Evolutionary conservation across 805 yeast species (phyloP), one percentile per base, ranked within the genome.

Genomic region (Maudiozyma turicensis): DNA sequence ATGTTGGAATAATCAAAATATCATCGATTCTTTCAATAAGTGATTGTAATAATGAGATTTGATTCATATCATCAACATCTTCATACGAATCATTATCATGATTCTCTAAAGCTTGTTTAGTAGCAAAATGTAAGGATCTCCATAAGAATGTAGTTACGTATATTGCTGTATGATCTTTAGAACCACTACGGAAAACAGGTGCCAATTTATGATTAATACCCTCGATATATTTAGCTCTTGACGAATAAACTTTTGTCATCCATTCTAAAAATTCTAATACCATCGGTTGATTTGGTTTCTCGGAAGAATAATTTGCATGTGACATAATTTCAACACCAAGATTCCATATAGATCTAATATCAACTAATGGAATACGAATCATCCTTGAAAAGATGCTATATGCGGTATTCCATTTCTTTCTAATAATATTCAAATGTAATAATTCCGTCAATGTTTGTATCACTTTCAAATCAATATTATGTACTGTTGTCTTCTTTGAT

Each of bases 291-390:
- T 30, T 48, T 54, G 11, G 45, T 40, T 13, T 44, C 48, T 15
- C 54, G 48, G 11, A 52, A 20, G 26, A 4, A 20, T 48, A 10
- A 50, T 20, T 20, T 35, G 38, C 38, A n/a, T 35, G 40, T 6
- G 58, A 57, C 26, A 83, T 58, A 5, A 83, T 77, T 51, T 78
- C 82, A 5, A 79, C 61, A 0, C 85, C 89, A 0, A 82, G 37
- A 0, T 84, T 76, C 90, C 90, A 84, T 9, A 82, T 58, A 3
- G 74, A 64, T 48, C 80, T 67, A 6, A 82, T 59, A 58, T 84
- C 86, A 9, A 77, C 70, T 1, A 61, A 61, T 1, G 75, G 75
- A 0, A 76, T 55, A 46, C 83, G 61, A 3, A 80, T 59, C 26
- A 84, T 59, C 1, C 78, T 47, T 8, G 77, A 61, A 54, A 80